Base-by-base conservation (phyloP, 768 basidiomycete species). In the Xerocomellus intermedius region DNA sequence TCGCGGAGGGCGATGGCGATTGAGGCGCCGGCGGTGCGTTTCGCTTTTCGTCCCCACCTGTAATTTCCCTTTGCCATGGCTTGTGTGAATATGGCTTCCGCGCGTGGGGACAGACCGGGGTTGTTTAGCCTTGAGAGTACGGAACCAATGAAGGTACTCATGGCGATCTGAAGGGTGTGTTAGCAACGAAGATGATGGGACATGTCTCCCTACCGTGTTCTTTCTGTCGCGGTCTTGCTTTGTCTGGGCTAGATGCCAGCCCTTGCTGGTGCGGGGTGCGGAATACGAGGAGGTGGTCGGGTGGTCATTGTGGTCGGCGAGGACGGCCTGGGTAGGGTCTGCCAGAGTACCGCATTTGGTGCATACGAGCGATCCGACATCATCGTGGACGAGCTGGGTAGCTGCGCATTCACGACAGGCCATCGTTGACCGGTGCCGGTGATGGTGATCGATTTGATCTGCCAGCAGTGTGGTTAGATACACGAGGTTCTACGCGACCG, bases 31-130 rank as follows among this genome's bases (percentile, higher is more conserved):
- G 87, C 86, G 13, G 82, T 77, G 42, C 82, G 73, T 68, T 81
- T 89, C 21, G 90, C 85, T 58, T 79, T 84, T 48, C 82, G 78
- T 36, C 91, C 91, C 90, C 90, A 94, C 36, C 81, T 81, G 65
- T 82, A 86, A 10, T 74, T 68, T 14, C 80, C 81, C 32, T 75
- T 75, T 22, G 71, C 56, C 81, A 85, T 89, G 24, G 82, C 82
- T 60, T 86, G 83, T 71, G 81, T 80, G 71, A 92, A 92, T 26
- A 93, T 70, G 52, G 77, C 76, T 55, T 79, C 79, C 13, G 86
- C 86, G 59, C 90, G 87, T 60, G 81, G 77, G 57, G 84, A 77
- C 63, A 84, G 73, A 66, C 84, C 85, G 61, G 84, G 70, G 55
- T 77, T 78, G 62, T 79, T 79, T 28, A 91, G 74, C 61, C 81